A percentile compares a stretch with the other conserved stretches of the same genome.
phyloP scores from a whole-genome alignment of 73 alveolate genomes.

The Uronychia binucleata region DNA sequence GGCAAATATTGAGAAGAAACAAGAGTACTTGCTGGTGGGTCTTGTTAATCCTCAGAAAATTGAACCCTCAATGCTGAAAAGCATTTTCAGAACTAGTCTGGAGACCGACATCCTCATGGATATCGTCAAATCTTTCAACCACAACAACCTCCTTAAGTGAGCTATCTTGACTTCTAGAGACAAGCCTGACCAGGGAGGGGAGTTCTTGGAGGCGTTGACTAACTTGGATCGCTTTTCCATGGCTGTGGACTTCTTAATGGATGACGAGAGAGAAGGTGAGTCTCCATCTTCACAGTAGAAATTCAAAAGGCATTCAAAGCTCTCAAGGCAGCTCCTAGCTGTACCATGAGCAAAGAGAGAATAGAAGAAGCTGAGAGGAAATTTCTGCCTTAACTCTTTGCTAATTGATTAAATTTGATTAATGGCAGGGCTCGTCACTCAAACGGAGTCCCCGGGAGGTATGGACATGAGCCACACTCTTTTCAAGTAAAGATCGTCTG shows the following conservation, averaged over 20 bases:
- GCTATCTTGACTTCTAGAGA: not conserved
- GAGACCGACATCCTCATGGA: conserved; percentile 44
- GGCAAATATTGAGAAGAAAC: not conserved
- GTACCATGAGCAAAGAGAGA: not conserved
- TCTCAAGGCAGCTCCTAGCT: not conserved
- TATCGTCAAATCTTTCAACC: conserved; percentile 15
- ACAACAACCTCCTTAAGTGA: not conserved
- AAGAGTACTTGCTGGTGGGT: conserved; percentile 4
- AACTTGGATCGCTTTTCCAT: conserved; percentile 41
- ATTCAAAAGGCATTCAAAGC: not conserved
- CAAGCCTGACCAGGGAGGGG: conserved; percentile 3
- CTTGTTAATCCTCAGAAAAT: conserved; percentile 14
- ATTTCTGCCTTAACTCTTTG: not conserved
- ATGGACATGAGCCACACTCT: too few species aligned
- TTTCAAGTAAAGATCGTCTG: too few species aligned
- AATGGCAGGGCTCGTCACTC: not conserved
- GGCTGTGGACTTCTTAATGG: conserved; percentile 54
- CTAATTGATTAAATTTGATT: too few species aligned
- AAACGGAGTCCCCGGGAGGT: not conserved
- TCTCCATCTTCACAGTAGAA: not conserved
- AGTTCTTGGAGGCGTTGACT: conserved; percentile 12
- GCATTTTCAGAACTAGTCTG: conserved; percentile 19
- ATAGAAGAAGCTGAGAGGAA: not conserved
- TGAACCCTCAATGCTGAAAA: conserved; percentile 18
- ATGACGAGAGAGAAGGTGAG: conserved; percentile 37